A percentile compares a stretch with the other conserved stretches of the same genome.
phyloP scores from a whole-genome alignment of 176 grass and related monocot genomes.

The Metroxylon sagu region DNA sequence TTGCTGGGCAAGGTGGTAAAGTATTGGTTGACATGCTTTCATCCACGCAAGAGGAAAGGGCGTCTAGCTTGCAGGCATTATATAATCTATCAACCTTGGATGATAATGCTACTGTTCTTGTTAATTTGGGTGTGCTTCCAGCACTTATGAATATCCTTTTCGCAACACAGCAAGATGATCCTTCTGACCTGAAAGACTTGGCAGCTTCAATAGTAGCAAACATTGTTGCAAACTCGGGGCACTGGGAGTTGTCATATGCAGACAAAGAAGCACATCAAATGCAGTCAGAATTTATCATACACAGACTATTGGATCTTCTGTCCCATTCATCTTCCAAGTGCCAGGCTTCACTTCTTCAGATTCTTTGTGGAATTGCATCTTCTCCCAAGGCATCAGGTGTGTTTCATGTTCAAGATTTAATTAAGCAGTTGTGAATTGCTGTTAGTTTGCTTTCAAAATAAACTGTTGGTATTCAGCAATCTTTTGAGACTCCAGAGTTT shows the following conservation, averaged over 20 bases:
- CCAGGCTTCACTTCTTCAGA: constrained; percentile 12
- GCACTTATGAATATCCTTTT: constrained; percentile 11
- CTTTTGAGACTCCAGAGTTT: too few species aligned
- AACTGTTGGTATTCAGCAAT: neutral
- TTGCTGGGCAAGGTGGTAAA: constrained; percentile 11
- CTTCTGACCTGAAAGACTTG: constrained; percentile 6
- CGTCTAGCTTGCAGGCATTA: constrained; percentile 6
- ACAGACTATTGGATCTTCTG: constrained; percentile 2
- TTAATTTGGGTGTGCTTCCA: constrained; percentile 5
- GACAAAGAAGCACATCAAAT: constrained; percentile 13
- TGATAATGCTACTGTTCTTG: constrained; percentile 11
- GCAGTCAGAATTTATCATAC: constrained; percentile 11
- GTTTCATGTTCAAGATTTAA: neutral
- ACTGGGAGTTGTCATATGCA: constrained; percentile 11
- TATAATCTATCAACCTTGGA: constrained; percentile 12
- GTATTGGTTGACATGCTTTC: constrained; percentile 9
- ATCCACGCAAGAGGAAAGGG: neutral
- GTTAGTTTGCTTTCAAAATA: neutral
- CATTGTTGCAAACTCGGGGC: constrained; percentile 6
- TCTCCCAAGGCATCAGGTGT: constrained; percentile 13
- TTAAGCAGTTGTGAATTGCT: neutral
- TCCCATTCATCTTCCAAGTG: constrained; percentile 4
- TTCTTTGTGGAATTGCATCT: constrained; percentile 16
- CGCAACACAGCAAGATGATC: neutral
- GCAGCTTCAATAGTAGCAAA: constrained; percentile 6